Evolutionary conservation across 306 rosid species (phyloP).

Genomic region (Crotalaria pallida): DNA sequence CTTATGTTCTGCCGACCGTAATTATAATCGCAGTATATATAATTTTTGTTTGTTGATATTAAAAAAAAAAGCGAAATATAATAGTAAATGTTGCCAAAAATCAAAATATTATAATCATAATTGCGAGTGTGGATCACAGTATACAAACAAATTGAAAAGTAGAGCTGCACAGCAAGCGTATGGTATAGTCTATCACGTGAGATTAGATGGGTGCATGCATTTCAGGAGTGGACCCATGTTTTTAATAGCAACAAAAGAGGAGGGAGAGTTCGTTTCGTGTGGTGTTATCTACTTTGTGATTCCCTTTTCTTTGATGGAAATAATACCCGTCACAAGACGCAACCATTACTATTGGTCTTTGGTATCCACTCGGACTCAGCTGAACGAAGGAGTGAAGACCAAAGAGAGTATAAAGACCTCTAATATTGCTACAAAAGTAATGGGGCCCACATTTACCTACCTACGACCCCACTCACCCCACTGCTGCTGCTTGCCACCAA

Average conservation of each 20-base stretch:
- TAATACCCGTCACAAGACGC: conserved; percentile 31
- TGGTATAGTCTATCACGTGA: conserved; percentile 4
- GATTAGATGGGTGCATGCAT: not conserved
- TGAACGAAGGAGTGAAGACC: conserved; percentile 13
- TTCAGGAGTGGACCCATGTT: conserved; percentile 27
- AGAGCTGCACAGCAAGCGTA: not conserved
- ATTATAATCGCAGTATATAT: too few relatives aligned
- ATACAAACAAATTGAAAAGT: not conserved
- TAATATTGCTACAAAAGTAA: conserved; percentile 25
- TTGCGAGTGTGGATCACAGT: too few relatives aligned
- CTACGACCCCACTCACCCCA: conserved; percentile 26
- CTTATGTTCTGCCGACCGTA: too few relatives aligned
- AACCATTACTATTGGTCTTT: conserved; percentile 26
- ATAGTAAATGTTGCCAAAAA: too few relatives aligned
- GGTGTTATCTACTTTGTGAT: conserved; percentile 16
- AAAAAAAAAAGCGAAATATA: too few relatives aligned
- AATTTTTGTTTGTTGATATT: too few relatives aligned
- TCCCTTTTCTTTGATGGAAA: conserved; percentile 19
- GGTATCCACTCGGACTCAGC: not conserved
- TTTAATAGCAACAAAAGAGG: conserved; percentile 6
- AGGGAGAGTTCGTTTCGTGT: conserved; percentile 6
- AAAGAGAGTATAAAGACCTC: not conserved
- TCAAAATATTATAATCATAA: too few relatives aligned
- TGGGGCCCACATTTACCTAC: conserved; percentile 33
- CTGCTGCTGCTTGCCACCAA: not conserved